Percentiles rank a stretch among this genome's conserved stretches.
phyloP scores from a whole-genome alignment of 345 rosid genomes.

The Pistacia integerrima region DNA sequence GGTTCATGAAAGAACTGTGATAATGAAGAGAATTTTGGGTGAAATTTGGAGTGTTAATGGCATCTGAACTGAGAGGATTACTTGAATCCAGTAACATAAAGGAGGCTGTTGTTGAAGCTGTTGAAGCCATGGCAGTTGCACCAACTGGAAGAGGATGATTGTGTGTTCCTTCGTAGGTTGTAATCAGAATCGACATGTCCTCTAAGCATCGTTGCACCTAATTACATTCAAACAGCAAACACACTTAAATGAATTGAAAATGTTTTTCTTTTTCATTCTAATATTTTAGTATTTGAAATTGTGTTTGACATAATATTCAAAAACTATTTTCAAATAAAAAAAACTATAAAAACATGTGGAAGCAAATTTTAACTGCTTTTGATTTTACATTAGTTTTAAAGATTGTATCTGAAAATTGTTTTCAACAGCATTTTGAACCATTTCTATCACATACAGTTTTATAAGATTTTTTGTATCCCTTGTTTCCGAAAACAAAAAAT shows the following conservation, averaged over 20 bases:
- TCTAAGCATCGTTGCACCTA: conserved; percentile 68
- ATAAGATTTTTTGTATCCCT: too few species aligned
- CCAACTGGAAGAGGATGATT: conserved; percentile 69
- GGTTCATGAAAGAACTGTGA: conserved; percentile 17
- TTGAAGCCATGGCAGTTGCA: conserved; percentile 62
- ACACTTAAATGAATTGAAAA: not conserved
- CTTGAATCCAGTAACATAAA: conserved; percentile 49
- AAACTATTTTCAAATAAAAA: too few species aligned
- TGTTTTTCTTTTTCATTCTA: not conserved
- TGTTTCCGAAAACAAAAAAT: too few species aligned
- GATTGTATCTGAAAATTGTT: too few species aligned
- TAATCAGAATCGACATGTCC: conserved; percentile 65
- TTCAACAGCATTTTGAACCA: too few species aligned
- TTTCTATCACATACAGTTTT: too few species aligned
- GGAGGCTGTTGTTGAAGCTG: conserved; percentile 55
- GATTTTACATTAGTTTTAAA: too few species aligned
- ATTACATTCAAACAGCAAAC: not conserved
- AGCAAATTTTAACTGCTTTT: too few species aligned
- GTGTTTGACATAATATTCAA: too few species aligned
- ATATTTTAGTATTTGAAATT: not conserved
- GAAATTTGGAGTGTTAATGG: conserved; percentile 9
- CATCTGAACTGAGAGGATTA: conserved; percentile 23
- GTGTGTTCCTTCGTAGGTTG: conserved; percentile 64
- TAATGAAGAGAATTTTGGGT: conserved; percentile 24
- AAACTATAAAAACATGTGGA: too few species aligned